Evolutionary conservation across 225 moss, liverwort and hornwort species (phyloP).

Genomic region (Pleurozium schreberi): DNA sequence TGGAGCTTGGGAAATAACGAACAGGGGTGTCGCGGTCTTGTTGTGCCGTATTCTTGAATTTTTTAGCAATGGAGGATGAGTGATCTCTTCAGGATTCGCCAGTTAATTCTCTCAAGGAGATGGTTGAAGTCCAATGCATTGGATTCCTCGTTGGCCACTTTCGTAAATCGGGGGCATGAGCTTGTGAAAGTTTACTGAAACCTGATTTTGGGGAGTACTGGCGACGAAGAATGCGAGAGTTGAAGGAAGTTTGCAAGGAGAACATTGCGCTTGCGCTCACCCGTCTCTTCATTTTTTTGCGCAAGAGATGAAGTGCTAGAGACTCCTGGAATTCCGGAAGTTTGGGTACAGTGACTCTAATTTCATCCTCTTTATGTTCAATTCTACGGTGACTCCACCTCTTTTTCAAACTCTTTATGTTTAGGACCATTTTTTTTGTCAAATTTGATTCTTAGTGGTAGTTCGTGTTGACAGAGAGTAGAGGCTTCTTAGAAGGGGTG

Average conservation of each 20-base stretch:
- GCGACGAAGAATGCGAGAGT: neutral
- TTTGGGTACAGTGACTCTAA: neutral
- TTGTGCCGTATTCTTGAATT: neutral
- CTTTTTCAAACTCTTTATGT: neutral
- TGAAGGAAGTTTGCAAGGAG: neutral
- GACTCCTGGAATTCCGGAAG: neutral
- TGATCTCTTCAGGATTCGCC: neutral
- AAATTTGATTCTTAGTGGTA: neutral
- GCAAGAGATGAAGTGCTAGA: neutral
- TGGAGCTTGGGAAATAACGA: neutral
- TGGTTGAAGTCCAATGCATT: neutral
- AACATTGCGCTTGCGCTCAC: neutral
- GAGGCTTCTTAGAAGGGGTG: neutral
- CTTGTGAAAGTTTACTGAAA: neutral
- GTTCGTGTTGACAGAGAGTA: neutral
- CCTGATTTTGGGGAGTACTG: neutral
- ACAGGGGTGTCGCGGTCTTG: too few relatives aligned
- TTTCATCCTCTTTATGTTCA: neutral
- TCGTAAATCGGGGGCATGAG: too few relatives aligned
- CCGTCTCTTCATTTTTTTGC: neutral
- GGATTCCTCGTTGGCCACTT: neutral
- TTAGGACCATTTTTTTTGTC: neutral
- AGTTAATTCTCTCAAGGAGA: neutral
- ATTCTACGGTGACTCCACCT: neutral
- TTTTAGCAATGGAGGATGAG: neutral